These are phyloP conservation scores for Mentha longifolia DNA, from an alignment of 257 asterid genomes.

Conservation along the genomic window DNA sequence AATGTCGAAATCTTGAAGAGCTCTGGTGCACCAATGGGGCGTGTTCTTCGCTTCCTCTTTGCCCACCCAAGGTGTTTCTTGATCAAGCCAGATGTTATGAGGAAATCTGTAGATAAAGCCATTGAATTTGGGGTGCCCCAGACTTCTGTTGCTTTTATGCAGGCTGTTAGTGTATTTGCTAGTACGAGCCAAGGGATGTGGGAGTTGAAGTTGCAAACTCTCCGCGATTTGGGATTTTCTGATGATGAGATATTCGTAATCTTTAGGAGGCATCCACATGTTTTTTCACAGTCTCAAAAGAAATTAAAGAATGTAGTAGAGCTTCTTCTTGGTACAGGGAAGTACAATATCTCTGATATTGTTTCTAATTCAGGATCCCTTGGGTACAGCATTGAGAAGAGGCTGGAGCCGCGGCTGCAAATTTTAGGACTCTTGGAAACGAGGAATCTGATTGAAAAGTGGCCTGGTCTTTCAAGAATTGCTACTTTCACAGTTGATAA, in stretches of 20 bases:
- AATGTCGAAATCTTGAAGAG: neutral
- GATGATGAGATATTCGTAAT: neutral
- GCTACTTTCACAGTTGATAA: neutral
- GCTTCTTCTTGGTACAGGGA: conserved; percentile 30
- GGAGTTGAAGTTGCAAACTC: neutral
- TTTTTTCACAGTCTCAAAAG: neutral
- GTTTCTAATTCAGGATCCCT: conserved; percentile 20
- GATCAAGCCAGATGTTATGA: neutral
- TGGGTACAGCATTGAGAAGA: conserved; percentile 20
- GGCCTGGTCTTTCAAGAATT: neutral
- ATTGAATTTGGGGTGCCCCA: conserved; percentile 35
- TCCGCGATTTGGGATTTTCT: neutral
- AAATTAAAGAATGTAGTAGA: neutral
- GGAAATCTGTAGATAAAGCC: conserved; percentile 26
- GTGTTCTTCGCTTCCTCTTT: neutral
- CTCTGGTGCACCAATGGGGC: neutral
- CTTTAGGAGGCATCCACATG: neutral
- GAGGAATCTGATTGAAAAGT: neutral
- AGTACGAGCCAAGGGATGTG: neutral
- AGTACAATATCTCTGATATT: conserved; percentile 24
- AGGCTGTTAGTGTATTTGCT: neutral
- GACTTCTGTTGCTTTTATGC: neutral
- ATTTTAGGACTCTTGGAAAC: neutral
- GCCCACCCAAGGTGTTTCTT: neutral
- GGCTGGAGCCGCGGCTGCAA: neutral